Conservation (phyloP, 129 eudicot genomes). For the Lactuca sativa region DNA sequence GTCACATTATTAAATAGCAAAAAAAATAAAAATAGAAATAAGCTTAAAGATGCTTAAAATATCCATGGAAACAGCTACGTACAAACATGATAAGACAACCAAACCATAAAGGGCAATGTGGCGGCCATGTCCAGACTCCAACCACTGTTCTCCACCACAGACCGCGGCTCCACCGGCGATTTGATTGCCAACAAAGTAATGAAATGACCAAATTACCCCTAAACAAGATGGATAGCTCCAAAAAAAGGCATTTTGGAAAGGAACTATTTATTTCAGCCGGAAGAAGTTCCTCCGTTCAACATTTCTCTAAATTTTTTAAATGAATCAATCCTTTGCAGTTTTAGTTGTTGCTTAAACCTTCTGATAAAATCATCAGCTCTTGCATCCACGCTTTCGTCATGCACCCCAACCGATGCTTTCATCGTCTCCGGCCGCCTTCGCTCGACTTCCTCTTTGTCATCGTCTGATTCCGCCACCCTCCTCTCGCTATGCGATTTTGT, state of each 20-base stretch:
- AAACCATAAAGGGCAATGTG: background rate
- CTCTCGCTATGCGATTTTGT: constrained; percentile 41
- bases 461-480: constrained; percentile 5
- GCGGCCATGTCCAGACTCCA: background rate
- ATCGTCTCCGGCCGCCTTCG: constrained; percentile 37
- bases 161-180: background rate
- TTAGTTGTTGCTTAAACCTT: constrained; percentile 62
- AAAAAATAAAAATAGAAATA: too few species aligned
- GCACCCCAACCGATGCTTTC: constrained; percentile 24
- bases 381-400: constrained; percentile 53
- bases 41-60: too few species aligned
- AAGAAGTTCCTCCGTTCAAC: constrained; percentile 40
- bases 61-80: background rate
- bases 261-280: background rate
- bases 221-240: background rate
- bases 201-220: constrained; percentile 24
- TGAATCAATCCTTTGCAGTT: constrained; percentile 63
- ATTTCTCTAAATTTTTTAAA: constrained; percentile 50
- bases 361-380: constrained; percentile 75
- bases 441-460: constrained; percentile 24
- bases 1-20: too few species aligned
- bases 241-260: constrained; percentile 11
- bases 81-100: background rate
- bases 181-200: background rate
- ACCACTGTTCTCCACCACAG: background rate